Percentiles rank a stretch among this genome's conserved stretches.
These are phyloP conservation scores for Penicillium desertorum DNA, from an alignment of 495 filamentous ascomycete species.

Conservation along the genomic window DNA sequence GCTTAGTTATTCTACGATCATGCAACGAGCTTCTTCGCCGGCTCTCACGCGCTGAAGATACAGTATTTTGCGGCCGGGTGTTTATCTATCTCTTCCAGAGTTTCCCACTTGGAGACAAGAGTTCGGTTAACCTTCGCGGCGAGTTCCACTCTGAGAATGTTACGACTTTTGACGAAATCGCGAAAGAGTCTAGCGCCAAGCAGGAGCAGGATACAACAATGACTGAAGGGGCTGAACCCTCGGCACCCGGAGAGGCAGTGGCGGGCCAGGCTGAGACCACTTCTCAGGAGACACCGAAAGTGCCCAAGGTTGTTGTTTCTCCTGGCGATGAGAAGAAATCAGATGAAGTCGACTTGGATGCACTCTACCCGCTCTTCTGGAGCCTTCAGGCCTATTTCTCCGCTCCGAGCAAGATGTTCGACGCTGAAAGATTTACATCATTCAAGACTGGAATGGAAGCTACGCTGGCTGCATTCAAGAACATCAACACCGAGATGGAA, in stretches of 20 bases:
- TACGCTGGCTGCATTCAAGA: constrained; percentile 76
- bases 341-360: constrained; percentile 59
- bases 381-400: constrained; percentile 87
- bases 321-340: constrained; percentile 44
- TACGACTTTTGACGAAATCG: constrained; percentile 72
- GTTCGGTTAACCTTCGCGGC: constrained; percentile 92
- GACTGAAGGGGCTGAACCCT: constrained; percentile 55
- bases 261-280: constrained; percentile 18
- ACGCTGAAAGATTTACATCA: constrained; percentile 61
- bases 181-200: constrained; percentile 22
- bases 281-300: constrained; percentile 24
- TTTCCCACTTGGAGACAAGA: constrained; percentile 92
- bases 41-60: constrained; percentile 90
- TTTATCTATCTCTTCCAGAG: constrained; percentile 98
- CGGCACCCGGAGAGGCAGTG: constrained; percentile 20
- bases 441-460: constrained; percentile 78
- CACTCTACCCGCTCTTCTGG: constrained; percentile 93
- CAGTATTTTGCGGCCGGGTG: constrained; percentile 93
- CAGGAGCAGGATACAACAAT: constrained; percentile 58
- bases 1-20: constrained; percentile 79
- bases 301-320: constrained; percentile 54
- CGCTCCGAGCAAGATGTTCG: constrained; percentile 79
- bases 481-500: constrained; percentile 69
- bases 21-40: constrained; percentile 94
- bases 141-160: constrained; percentile 97